phyloP scores from a whole-genome alignment of 1,284 basidiomycete genomes.

The Salmacisia buchloeana region DNA sequence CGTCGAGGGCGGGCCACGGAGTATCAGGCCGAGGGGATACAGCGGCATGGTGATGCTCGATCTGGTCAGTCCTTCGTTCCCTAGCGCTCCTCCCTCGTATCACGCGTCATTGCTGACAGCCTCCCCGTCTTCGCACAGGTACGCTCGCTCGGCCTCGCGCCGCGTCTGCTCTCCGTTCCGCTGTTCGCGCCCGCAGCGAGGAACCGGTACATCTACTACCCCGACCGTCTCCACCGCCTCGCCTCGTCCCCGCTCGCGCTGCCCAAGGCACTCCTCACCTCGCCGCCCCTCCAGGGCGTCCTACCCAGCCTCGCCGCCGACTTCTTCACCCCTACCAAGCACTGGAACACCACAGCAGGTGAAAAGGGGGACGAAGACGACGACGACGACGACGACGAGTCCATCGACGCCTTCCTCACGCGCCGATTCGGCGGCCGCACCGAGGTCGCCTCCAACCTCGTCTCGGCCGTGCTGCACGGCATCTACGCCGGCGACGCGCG shows the following conservation, averaged over 20 bases:
- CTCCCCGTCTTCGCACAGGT: slow-evolving; percentile 57
- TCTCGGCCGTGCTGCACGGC: slow-evolving; percentile 81
- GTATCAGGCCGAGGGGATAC: slow-evolving; percentile 39
- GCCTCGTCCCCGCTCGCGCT: slow-evolving; percentile 55
- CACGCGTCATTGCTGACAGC: not conserved
- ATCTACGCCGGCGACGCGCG: slow-evolving; percentile 84
- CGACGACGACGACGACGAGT: slow-evolving; percentile 62
- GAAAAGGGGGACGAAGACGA: slow-evolving; percentile 20
- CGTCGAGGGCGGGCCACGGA: slow-evolving; percentile 69
- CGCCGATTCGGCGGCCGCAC: slow-evolving; percentile 65
- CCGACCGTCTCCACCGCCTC: slow-evolving; percentile 56
- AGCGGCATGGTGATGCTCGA: slow-evolving; percentile 59
- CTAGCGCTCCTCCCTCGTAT: not conserved
- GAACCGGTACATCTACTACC: slow-evolving; percentile 68
- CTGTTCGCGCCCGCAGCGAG: slow-evolving; percentile 65
- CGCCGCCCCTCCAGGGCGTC: slow-evolving; percentile 32
- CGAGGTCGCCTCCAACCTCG: slow-evolving; percentile 66
- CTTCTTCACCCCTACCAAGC: not conserved
- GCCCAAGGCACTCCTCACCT: slow-evolving; percentile 31
- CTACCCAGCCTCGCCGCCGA: slow-evolving; percentile 17
- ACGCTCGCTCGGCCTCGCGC: slow-evolving; percentile 63
- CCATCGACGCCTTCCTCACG: slow-evolving; percentile 70
- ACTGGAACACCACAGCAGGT: not conserved
- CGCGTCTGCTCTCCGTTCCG: slow-evolving; percentile 62
- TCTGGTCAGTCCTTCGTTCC: slow-evolving; percentile 60